Conservation (phyloP, 2,329 filamentous ascomycete species). For the Aspergillus bombycis region DNA sequence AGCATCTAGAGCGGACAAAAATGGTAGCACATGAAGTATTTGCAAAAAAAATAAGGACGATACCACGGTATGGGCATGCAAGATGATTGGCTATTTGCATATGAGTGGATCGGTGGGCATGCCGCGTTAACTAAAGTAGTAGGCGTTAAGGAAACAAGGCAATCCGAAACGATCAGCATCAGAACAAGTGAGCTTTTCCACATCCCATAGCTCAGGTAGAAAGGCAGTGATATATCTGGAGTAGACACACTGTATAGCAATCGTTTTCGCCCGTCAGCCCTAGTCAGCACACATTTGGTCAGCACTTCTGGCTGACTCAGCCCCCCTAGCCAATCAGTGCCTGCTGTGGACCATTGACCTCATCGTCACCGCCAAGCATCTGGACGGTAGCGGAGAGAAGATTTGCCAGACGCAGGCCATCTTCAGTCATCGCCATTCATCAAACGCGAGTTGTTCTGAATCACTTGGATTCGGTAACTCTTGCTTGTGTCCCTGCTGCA, state of each 20-base stretch:
- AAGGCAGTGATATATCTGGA: background rate
- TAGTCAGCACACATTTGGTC: conserved; percentile 6
- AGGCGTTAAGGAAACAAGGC: background rate
- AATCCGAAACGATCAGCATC: background rate
- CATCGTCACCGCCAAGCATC: conserved; percentile 27
- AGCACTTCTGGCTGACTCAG: conserved; percentile 25
- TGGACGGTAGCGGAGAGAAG: conserved; percentile 16
- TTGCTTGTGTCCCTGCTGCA: background rate
- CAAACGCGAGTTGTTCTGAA: conserved; percentile 9
- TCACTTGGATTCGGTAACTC: background rate
- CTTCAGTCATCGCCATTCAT: conserved; percentile 10
- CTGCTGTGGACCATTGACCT: conserved; percentile 24
- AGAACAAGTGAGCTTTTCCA: background rate
- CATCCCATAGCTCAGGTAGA: background rate
- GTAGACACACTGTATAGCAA: background rate
- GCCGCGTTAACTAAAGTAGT: conserved; percentile 3
- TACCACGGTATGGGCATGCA: background rate
- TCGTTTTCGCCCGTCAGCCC: background rate
- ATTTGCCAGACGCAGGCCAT: conserved; percentile 20
- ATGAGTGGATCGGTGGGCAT: conserved; percentile 2
- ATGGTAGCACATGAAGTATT: background rate
- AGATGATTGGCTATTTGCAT: background rate
- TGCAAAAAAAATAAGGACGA: background rate
- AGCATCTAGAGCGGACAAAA: background rate
- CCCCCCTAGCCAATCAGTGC: conserved; percentile 22